Evolutionary conservation across 2,329 filamentous ascomycete genomes (phyloP).

Genomic region (Exserohilum rostratum): DNA sequence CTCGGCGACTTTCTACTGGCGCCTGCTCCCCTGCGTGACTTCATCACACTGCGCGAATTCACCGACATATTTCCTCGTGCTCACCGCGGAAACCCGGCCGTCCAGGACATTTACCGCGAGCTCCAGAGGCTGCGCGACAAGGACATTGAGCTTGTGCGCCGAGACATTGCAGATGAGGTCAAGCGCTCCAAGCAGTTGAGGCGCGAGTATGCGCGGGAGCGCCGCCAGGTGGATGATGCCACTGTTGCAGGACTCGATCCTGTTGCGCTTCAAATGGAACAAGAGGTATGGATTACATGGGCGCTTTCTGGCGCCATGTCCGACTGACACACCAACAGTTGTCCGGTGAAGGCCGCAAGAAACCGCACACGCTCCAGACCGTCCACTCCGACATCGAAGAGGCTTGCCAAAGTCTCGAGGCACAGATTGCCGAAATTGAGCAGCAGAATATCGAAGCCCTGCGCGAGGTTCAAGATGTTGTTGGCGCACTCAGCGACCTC

Average conservation of each 20-base stretch:
- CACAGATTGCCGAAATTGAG: conserved; percentile 70
- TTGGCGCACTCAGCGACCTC: conserved; percentile 79
- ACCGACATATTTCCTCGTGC: conserved; percentile 74
- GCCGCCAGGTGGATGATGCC: conserved; percentile 61
- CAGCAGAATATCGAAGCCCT: conserved; percentile 67
- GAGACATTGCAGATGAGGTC: conserved; percentile 69
- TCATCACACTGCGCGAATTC: conserved; percentile 77
- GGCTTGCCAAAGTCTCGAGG: conserved; percentile 69
- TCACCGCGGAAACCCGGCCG: conserved; percentile 68
- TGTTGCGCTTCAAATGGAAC: conserved; percentile 65
- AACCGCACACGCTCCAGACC: conserved; percentile 65
- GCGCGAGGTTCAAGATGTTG: conserved; percentile 66
- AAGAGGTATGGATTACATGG: conserved; percentile 42
- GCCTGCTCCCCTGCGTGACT: conserved; percentile 74
- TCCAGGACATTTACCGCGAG: conserved; percentile 77
- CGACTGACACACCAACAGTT: conserved; percentile 54
- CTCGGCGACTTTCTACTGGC: conserved; percentile 78
- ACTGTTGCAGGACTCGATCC: conserved; percentile 60
- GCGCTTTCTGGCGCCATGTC: neutral
- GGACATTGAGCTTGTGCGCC: conserved; percentile 69
- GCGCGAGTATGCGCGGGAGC: conserved; percentile 62
- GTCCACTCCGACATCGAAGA: conserved; percentile 73
- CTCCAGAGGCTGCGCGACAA: conserved; percentile 75
- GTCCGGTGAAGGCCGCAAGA: conserved; percentile 57
- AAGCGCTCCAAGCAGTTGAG: conserved; percentile 65